A percentile compares a stretch with the other conserved stretches of the same genome.
phyloP scores from a whole-genome alignment of 2,329 filamentous ascomycete genomes.

The Cladophialophora immunda region DNA sequence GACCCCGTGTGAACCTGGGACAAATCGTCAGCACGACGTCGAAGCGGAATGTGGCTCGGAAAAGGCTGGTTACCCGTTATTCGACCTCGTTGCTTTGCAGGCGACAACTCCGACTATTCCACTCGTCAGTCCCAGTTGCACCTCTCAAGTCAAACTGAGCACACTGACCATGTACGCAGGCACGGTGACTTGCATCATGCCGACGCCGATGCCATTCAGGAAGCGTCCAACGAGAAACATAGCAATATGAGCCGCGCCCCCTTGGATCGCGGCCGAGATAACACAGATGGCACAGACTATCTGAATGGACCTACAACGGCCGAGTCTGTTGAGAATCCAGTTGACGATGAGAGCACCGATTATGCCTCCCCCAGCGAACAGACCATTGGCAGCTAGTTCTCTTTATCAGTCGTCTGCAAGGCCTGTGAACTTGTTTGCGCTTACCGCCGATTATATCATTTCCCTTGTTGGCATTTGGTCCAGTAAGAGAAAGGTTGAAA shows the following conservation, averaged over 20 bases:
- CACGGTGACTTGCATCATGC: slow-evolving; percentile 44
- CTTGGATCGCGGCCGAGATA: slow-evolving; percentile 32
- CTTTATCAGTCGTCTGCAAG: slow-evolving; percentile 20
- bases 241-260: slow-evolving; percentile 33
- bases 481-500: slow-evolving; percentile 35
- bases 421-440: slow-evolving; percentile 18
- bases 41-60: slow-evolving; percentile 3
- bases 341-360: slow-evolving; percentile 33
- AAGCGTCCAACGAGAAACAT: slow-evolving; percentile 54
- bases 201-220: slow-evolving; percentile 50
- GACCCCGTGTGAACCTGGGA: slow-evolving; percentile 22
- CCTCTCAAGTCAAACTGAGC: slow-evolving; percentile 1
- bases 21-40: slow-evolving; percentile 13
- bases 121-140: slow-evolving; percentile 16
- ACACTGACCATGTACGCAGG: slow-evolving; percentile 39
- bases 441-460: slow-evolving; percentile 32
- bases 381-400: slow-evolving; percentile 31
- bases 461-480: slow-evolving; percentile 28
- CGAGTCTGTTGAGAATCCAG: slow-evolving; percentile 35
- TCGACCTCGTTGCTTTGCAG: slow-evolving; percentile 30
- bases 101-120: slow-evolving; percentile 24
- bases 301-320: slow-evolving; percentile 29
- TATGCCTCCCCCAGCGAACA: slow-evolving; percentile 30
- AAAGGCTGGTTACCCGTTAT: slow-evolving; percentile 22
- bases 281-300: slow-evolving; percentile 31